Conservation (phyloP, 1,284 basidiomycete species). For the Entoloma clypeatum region DNA sequence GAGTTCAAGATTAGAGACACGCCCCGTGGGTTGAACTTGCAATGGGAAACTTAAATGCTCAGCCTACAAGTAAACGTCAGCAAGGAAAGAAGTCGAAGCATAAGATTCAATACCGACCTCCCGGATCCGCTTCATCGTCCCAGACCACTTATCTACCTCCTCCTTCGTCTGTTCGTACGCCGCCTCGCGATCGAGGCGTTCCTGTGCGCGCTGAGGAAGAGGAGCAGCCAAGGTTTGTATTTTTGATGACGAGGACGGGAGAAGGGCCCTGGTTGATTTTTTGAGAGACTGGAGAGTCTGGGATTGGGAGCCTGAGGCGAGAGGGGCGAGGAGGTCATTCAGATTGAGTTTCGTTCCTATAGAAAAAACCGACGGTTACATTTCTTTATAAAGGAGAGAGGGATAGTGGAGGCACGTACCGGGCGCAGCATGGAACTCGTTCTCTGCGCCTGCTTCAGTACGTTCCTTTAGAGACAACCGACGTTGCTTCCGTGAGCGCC, state of each 20-base stretch:
- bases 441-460: slow-evolving; percentile 73
- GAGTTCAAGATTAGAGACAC: slow-evolving; percentile 74
- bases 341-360: slow-evolving; percentile 58
- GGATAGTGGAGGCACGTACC: slow-evolving; percentile 37
- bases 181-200: slow-evolving; percentile 88
- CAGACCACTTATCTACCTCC: slow-evolving; percentile 93
- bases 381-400: slow-evolving; percentile 6
- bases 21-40: slow-evolving; percentile 58
- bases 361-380: slow-evolving; percentile 5
- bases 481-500: slow-evolving; percentile 37
- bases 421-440: slow-evolving; percentile 58
- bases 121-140: slow-evolving; percentile 84
- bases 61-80: slow-evolving; percentile 49
- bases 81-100: slow-evolving; percentile 1
- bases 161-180: slow-evolving; percentile 92
- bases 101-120: slow-evolving; percentile 44
- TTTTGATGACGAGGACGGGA: slow-evolving; percentile 39
- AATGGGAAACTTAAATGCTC: slow-evolving; percentile 92
- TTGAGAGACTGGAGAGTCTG: slow-evolving; percentile 59
- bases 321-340: slow-evolving; percentile 73
- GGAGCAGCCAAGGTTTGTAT: slow-evolving; percentile 76
- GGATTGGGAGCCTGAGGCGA: slow-evolving; percentile 55
- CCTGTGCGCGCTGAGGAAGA: slow-evolving; percentile 82
- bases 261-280: slow-evolving; percentile 61
- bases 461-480: slow-evolving; percentile 62